A percentile compares a stretch with the other conserved stretches of the same genome.
Evolutionary conservation across 202 grass and related monocot genomes (phyloP).

Genomic region (Dendrocalamus latiflorus): DNA sequence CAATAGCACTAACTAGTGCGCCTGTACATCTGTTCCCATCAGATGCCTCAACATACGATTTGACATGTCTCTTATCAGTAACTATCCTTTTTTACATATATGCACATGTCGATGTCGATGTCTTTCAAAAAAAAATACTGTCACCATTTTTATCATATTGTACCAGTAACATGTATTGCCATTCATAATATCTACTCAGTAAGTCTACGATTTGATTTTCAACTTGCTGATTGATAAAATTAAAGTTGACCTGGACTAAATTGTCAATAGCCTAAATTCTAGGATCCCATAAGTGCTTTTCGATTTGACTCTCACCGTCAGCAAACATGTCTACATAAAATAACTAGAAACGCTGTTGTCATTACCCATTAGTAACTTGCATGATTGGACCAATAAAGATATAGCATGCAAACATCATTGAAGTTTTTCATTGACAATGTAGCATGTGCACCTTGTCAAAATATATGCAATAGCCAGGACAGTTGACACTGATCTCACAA

Average conservation of each 20-base stretch:
- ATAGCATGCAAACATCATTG: background rate
- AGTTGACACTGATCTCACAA: conserved; percentile 88
- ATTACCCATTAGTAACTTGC: background rate
- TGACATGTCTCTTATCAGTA: background rate
- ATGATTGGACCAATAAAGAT: background rate
- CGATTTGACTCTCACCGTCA: background rate
- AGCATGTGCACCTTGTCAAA: conserved; percentile 71
- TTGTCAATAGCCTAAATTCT: background rate
- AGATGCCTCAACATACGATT: background rate
- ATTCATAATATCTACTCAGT: background rate
- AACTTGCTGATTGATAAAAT: background rate
- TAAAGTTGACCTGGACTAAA: background rate
- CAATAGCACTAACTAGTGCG: background rate
- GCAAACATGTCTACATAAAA: background rate
- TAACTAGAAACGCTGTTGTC: background rate
- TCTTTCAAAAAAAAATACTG: background rate
- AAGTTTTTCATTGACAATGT: background rate
- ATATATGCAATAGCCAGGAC: conserved; percentile 79
- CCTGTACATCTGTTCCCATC: background rate
- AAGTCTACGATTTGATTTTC: background rate
- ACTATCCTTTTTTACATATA: background rate
- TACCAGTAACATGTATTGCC: background rate
- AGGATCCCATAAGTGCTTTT: background rate
- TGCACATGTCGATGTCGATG: background rate
- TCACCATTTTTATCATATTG: background rate